These are phyloP conservation scores for Phytophthora citricola DNA, from an alignment of 352 stramenopile genomes.

Conservation along the genomic window DNA sequence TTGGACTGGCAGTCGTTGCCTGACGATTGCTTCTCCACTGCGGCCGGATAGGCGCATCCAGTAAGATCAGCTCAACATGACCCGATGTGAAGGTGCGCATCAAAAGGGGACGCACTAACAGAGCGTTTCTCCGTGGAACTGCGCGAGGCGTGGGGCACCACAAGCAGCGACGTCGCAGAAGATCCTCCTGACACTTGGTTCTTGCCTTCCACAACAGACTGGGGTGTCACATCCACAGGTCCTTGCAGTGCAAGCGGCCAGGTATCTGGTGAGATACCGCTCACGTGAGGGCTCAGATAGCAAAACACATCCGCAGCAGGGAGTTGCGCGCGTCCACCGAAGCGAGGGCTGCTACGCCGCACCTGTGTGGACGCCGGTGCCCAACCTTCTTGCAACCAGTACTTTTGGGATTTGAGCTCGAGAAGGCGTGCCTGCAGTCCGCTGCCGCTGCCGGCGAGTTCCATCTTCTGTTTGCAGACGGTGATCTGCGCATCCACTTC, in stretches of 20 bases:
- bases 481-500: slow-evolving; percentile 71
- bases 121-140: slow-evolving; percentile 35
- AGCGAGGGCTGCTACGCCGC: slow-evolving; percentile 17
- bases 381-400: slow-evolving; percentile 83
- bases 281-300: slow-evolving; percentile 67
- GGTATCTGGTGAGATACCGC: slow-evolving; percentile 73
- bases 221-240: slow-evolving; percentile 59
- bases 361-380: slow-evolving; percentile 19
- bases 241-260: slow-evolving; percentile 82
- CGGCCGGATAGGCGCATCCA: slow-evolving; percentile 66
- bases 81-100: slow-evolving; percentile 75
- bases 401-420: slow-evolving; percentile 85
- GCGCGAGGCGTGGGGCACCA: slow-evolving; percentile 50
- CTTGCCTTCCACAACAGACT: slow-evolving; percentile 67
- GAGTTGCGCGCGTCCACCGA: slow-evolving; percentile 15
- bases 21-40: slow-evolving; percentile 62
- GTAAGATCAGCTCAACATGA: slow-evolving; percentile 76
- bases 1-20: slow-evolving; percentile 11
- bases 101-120: slow-evolving; percentile 59
- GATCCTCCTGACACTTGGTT: slow-evolving; percentile 49
- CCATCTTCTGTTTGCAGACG: slow-evolving; percentile 57
- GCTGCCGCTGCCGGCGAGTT: slow-evolving; percentile 10
- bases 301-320: slow-evolving; percentile 37
- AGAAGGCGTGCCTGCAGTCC: slow-evolving; percentile 47
- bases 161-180: slow-evolving; percentile 57